phyloP scores from a whole-genome alignment of 305 asterid species.

The Fraxinus ornus region DNA sequence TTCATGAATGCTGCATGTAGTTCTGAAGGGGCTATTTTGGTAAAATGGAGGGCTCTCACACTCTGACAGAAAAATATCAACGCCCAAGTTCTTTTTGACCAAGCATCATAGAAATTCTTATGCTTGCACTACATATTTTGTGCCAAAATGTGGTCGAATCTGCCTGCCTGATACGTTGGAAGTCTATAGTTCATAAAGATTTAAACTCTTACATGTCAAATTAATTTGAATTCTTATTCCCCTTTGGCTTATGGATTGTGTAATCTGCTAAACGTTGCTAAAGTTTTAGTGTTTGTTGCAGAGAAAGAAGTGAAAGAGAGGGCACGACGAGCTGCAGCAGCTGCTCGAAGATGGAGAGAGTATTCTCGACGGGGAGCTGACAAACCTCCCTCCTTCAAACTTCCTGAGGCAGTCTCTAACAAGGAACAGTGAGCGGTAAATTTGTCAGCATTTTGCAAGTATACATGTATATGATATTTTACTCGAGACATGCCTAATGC shows the following conservation, averaged over 20 bases:
- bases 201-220: neutral
- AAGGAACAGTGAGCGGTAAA: conserved; percentile 37
- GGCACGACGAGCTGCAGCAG: conserved; percentile 83
- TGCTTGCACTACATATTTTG: neutral
- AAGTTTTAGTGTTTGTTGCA: conserved; percentile 26
- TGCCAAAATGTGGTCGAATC: too few relatives aligned
- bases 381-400: conserved; percentile 78
- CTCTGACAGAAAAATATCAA: neutral
- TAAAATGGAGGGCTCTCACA: neutral
- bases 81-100: neutral
- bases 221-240: neutral
- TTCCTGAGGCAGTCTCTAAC: conserved; percentile 67
- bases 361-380: conserved; percentile 83
- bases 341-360: conserved; percentile 95
- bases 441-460: neutral
- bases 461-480: neutral
- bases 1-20: neutral
- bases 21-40: neutral
- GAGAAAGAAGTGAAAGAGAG: conserved; percentile 74
- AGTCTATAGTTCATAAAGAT: neutral
- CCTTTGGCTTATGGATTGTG: neutral
- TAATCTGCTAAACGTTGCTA: neutral
- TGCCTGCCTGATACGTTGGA: neutral
- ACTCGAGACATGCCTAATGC: neutral
- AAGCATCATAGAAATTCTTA: neutral